Evolutionary conservation across 768 basidiomycete species (phyloP), one percentile per base, ranked within the genome.

Genomic region (Ramaria rubella): DNA sequence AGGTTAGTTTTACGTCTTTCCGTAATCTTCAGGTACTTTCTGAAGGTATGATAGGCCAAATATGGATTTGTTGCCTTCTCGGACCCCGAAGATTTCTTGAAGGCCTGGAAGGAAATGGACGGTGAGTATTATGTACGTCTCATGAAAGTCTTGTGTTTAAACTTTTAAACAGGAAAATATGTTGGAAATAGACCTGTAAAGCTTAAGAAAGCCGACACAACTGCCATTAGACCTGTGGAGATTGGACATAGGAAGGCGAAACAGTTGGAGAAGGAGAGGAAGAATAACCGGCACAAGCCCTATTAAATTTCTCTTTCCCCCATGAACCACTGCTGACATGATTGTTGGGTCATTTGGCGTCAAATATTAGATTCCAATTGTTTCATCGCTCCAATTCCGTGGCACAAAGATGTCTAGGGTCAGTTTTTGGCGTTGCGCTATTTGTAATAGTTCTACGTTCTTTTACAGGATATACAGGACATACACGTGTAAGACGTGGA

Each of bases 51-150:
- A 1, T 55, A 95, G 92, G 94, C 95, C 0, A 96, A 91, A 69
- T 99, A 86, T 66, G 96, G 94, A 3, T 99, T 99, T 66, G 92
- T 98, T 26, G 92, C 92, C 1, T 99, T 98, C 71, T 91, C 90
- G 43, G 96, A 98, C 66, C 96, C 96, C 0, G 96, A 99, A 72
- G 96, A 99, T 69, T 97, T 98, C 70, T 69, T 99, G 56, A 94
- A 85, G 67, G 95, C 95, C 17, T 99, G 95, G 95, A 97, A 97
- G 69, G 94, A 98, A 70, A 98, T 96, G 94, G 94, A 97, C 70
- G 95, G 94, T 90, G 63, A 33, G 87, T 68, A 23, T 27, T 23
- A 34, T 24, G 1, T 42, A 38, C 52, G 27, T 49, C 12, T 17
- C 33, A 31, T 7, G 29, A 31, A 54, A n/a, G 11, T 50, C 31